Base-by-base conservation (phyloP, 306 rosid genomes). In the Adenanthera pavonina region DNA sequence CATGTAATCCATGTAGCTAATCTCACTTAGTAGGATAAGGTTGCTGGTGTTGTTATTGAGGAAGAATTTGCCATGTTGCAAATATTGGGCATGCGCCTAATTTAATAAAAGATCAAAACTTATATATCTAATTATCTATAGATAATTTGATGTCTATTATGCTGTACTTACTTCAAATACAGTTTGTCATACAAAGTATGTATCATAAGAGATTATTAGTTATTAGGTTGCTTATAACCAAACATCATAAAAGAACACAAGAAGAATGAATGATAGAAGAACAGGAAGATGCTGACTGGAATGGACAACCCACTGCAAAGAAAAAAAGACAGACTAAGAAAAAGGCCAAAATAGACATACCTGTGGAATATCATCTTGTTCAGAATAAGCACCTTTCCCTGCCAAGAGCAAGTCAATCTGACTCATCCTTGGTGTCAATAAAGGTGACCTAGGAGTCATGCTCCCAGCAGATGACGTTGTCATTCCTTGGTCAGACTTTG, bases 401-500 rank as follows among this genome's bases (percentile, higher is more conserved):
- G 93, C 93, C 84, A 95, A 88, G 68, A 95, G 93, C 89, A 95
- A 84, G 80, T 95, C 99, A 86, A 95, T 91, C 83, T 91, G 98
- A 86, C 98, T 95, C 80, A 92, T 90, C 87, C 89, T 92, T 69
- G 99, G 99, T 47, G 99, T 95, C 90, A 93, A 78, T 81, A 95
- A 70, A 11, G 99, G 99, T 85, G 99, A 95, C 84, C 99, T 92
- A 71, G 99, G 99, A 72, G 99, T 95, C 97, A 95, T 89, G 91
- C 99, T 95, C 77, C 98, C 99, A 11, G 97, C 99, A 64, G 99
- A 95, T 87, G 99, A 93, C 56, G 98, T 87, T 30, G 99, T 89
- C 98, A 95, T 93, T 80, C 99, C 99, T 75, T 93, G 99, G 84
- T 95, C 99, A 84, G 99, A 95, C 92, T 92, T 95, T 40, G 97